Evolutionary conservation across 495 filamentous ascomycete species (phyloP), one percentile per base, ranked within the genome.

Genomic region (Aspergillus sclerotiicarbonarius): DNA sequence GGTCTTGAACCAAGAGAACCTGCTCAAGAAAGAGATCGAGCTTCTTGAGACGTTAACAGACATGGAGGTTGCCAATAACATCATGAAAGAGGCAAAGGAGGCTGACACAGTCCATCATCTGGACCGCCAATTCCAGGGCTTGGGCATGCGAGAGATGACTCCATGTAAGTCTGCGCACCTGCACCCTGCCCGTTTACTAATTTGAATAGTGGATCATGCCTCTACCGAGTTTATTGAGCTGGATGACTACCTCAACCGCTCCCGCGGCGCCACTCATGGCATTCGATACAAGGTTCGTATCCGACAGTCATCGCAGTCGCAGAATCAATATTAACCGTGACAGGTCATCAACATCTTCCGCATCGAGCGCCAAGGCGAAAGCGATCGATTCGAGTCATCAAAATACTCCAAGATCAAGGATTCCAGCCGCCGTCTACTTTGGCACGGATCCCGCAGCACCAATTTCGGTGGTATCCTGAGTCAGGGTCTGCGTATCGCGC

Each of bases 391-490:
- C 68, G 67, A 81, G 3, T 71, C 80, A n/a, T 82, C 79, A 4
- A 45, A 65, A 0, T 87, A 71, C 60, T 67, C 80, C 20, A 74
- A 68, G 0, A 47, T 76, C 29, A 64, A 76, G 44, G 73, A 73
- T 47, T 76, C 73, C 51, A 80, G 92, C 62, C 83, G 87, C 30
- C 82, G 87, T 20, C 84, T 95, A 9, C 79, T 96, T 4, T 96
- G 91, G 91, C 91, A 96, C 65, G 90, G 90, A 8, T 76, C 74
- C 13, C 84, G 90, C 16, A 78, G 79, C 25, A 92, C 88, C 43
- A 95, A 95, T 66, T 94, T 87, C 61, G 86, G 84, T 61, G 89
- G 90, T 58, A 94, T 96, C 49, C 80, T 96, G 21, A 87, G 83
- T 55, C 89, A 94, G 67, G 91, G 91, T 37, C 77, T 96, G 8